Evolutionary conservation across 495 filamentous ascomycete species (phyloP), one percentile per base, ranked within the genome.

Genomic region (Alectoria sarmentosa): DNA sequence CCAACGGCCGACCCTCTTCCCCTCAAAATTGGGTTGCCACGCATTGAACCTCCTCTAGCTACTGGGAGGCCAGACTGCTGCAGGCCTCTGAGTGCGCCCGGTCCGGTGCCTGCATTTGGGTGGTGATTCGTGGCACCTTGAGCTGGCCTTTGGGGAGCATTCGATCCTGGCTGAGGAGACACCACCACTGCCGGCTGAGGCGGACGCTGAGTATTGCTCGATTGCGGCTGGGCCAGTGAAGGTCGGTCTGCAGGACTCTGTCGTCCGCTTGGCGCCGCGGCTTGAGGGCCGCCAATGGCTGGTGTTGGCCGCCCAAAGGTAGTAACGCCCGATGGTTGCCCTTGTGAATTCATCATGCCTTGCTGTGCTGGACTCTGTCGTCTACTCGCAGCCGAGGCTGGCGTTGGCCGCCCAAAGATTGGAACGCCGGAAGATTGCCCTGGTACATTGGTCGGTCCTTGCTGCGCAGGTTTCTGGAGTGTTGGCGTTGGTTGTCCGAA

Each of bases 61-160:
- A 80, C 67, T 41, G 82, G 82, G 49, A 86, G 77, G 3, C 76
- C 79, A 34, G 79, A 82, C 39, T 69, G 67, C 60, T 82, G 79
- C 8, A 82, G 68, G 19, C 74, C 73, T 61, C 73, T 70, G 36
- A 81, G 64, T 59, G 76, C 71, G 26, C 73, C 76, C 19, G 75
- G 69, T 7, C 70, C 74, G 30, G 76, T 70, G 0, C 75, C 79
- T 37, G 66, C 26, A 61, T 72, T 64, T 21, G 77, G 73, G 39
- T 76, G 76, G 48, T 78, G 79, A 55, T 63, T 76, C 5, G 73
- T 75, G 19, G 76, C 61, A 39, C 70, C 67, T 30, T 75, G 63
- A 54, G 69, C 68, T 65, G 77, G 74, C 23, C 70, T 67, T 0
- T 55, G 54, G 39, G 58, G 23, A 38, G 34, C 13, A 41, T 52